Conservation (phyloP, 2,329 filamentous ascomycete genomes). For the Fusarium dlaminii region DNA sequence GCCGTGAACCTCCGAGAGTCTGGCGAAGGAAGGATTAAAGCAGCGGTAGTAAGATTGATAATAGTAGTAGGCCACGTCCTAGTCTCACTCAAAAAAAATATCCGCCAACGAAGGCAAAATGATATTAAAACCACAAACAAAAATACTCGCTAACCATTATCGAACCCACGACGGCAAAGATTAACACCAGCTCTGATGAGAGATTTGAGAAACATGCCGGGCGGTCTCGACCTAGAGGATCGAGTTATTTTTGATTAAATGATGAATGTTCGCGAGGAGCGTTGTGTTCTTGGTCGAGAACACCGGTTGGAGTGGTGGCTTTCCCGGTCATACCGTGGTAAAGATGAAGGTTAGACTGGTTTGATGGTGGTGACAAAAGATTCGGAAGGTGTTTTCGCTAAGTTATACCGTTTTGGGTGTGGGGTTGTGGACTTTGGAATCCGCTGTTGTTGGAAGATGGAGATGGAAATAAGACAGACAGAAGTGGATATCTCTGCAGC, state of each 20-base stretch:
- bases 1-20: conserved; percentile 69
- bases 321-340: background rate
- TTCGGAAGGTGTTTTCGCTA: background rate
- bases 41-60: conserved; percentile 66
- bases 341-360: background rate
- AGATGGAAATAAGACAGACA: background rate
- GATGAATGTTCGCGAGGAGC: background rate
- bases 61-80: conserved; percentile 73
- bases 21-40: conserved; percentile 70
- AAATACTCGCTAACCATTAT: conserved; percentile 78
- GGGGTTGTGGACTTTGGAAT: background rate
- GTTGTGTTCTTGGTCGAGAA: background rate
- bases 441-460: background rate
- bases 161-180: conserved; percentile 68
- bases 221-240: conserved; percentile 69
- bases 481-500: background rate
- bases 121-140: conserved; percentile 79
- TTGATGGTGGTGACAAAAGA: background rate
- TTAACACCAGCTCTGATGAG: conserved; percentile 69
- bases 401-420: background rate
- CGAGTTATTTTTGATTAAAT: conserved; percentile 54
- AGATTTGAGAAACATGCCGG: conserved; percentile 63
- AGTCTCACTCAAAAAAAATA: conserved; percentile 68
- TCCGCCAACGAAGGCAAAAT: conserved; percentile 72
- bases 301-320: background rate